phyloP scores from a whole-genome alignment of 2,329 filamentous ascomycete species.

The Hypomyces rosellus region DNA sequence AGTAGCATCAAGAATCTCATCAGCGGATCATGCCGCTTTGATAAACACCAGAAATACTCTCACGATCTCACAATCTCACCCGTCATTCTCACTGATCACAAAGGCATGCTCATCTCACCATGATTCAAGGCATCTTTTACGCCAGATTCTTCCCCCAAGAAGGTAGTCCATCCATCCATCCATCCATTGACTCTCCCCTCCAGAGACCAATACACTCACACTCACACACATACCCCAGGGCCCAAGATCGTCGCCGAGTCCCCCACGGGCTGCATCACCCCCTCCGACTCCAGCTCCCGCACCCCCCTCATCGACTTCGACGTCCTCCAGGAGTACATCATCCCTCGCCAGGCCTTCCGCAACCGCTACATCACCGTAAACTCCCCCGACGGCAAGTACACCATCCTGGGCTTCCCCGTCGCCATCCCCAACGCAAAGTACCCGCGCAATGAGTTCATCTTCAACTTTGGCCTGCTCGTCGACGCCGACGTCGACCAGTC shows the following conservation, averaged over 20 bases:
- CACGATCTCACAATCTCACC: no score
- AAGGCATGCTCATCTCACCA: constrained; percentile 24
- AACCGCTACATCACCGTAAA: constrained; percentile 81
- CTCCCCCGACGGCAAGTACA: constrained; percentile 62
- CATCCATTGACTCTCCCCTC: neutral
- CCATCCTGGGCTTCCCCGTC: constrained; percentile 81
- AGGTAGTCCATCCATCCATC: constrained; percentile 47
- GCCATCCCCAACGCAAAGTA: constrained; percentile 80
- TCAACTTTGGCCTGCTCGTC: constrained; percentile 89
- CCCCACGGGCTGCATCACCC: constrained; percentile 56
- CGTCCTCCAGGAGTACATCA: constrained; percentile 84
- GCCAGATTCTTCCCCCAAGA: constrained; percentile 61
- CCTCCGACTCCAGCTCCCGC: constrained; percentile 27
- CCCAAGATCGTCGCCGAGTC: constrained; percentile 58
- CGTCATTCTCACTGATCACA: neutral
- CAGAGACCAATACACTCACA: neutral
- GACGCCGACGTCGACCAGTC: constrained; percentile 61
- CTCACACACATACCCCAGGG: constrained; percentile 30
- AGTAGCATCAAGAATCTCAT: no score
- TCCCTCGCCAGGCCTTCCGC: constrained; percentile 91
- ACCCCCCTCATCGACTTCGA: constrained; percentile 75
- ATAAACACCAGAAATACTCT: no score
- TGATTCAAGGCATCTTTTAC: constrained; percentile 68
- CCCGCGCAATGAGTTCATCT: constrained; percentile 92
- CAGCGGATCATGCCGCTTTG: no score